phyloP scores from a whole-genome alignment of 805 yeast species.

The Naumovozyma baii region DNA sequence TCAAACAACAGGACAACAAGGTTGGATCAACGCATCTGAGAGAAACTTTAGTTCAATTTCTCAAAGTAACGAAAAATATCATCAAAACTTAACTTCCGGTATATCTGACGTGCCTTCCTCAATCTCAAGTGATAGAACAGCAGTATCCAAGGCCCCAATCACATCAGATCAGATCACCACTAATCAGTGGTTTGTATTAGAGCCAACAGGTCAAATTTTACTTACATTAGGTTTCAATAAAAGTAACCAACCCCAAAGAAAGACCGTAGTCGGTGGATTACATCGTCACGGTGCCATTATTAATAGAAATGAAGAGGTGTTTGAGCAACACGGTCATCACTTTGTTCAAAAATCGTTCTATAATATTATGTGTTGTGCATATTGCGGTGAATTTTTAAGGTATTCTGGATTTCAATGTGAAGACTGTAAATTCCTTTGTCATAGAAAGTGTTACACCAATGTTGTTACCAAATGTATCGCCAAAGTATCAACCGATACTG shows the following conservation, averaged over 20 bases:
- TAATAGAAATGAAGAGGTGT: constrained; percentile 78
- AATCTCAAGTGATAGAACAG: background rate
- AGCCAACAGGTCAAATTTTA: constrained; percentile 87
- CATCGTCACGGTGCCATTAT: constrained; percentile 98
- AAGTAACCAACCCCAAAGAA: constrained; percentile 40
- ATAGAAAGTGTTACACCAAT: constrained; percentile 69
- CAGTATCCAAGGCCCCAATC: background rate
- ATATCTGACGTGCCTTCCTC: background rate
- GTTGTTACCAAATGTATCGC: constrained; percentile 80
- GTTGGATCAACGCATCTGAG: constrained; percentile 81
- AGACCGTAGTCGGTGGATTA: constrained; percentile 46
- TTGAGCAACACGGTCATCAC: constrained; percentile 94
- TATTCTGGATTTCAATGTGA: constrained; percentile 82
- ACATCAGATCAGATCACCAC: constrained; percentile 33
- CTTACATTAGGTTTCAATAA: constrained; percentile 74
- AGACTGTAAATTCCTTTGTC: constrained; percentile 73
- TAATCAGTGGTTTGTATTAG: constrained; percentile 81
- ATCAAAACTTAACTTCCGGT: background rate
- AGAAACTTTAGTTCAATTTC: constrained; percentile 3
- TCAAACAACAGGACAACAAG: constrained; percentile 57
- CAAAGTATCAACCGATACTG: constrained; percentile 58
- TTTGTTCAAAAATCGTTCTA: constrained; percentile 92
- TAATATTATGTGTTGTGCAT: constrained; percentile 93
- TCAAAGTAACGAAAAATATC: background rate
- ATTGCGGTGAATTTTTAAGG: constrained; percentile 90